Evolutionary conservation across 768 basidiomycete genomes (phyloP).

Genomic region (Agrocybe praecox): DNA sequence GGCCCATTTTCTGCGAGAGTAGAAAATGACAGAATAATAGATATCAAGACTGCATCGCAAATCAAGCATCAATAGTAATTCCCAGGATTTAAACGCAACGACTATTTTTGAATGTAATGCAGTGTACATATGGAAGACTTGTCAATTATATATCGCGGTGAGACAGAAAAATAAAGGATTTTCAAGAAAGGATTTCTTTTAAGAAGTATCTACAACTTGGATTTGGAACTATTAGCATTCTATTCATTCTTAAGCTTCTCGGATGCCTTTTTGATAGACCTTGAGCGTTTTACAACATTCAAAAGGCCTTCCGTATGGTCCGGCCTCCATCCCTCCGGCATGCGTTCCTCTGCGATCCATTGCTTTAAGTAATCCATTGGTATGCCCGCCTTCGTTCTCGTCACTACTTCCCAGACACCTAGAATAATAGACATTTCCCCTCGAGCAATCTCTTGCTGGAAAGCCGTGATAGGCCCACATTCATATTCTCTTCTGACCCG

Average conservation of each 20-base stretch:
- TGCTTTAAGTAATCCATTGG: conserved; percentile 45
- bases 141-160: too few species aligned
- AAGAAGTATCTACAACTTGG: too few species aligned
- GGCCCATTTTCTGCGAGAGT: too few species aligned
- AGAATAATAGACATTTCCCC: conserved; percentile 71
- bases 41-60: too few species aligned
- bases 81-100: too few species aligned
- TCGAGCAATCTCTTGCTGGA: conserved; percentile 63
- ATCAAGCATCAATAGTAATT: too few species aligned
- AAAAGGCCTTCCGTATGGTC: conserved; percentile 35
- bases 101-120: too few species aligned
- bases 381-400: conserved; percentile 39
- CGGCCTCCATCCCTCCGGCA: conserved; percentile 50
- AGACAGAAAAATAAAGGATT: too few species aligned
- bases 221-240: background rate
- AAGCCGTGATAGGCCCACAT: conserved; percentile 38
- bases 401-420: conserved; percentile 51
- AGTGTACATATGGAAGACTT: too few species aligned
- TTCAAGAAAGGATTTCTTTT: too few species aligned
- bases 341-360: conserved; percentile 54
- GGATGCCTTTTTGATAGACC: conserved; percentile 30
- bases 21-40: too few species aligned
- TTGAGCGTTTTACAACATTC: conserved; percentile 35
- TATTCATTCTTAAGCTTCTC: conserved; percentile 24
- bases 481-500: conserved; percentile 54